Conservation (phyloP, 2,329 filamentous ascomycete species). For the Penicillium sp. region DNA sequence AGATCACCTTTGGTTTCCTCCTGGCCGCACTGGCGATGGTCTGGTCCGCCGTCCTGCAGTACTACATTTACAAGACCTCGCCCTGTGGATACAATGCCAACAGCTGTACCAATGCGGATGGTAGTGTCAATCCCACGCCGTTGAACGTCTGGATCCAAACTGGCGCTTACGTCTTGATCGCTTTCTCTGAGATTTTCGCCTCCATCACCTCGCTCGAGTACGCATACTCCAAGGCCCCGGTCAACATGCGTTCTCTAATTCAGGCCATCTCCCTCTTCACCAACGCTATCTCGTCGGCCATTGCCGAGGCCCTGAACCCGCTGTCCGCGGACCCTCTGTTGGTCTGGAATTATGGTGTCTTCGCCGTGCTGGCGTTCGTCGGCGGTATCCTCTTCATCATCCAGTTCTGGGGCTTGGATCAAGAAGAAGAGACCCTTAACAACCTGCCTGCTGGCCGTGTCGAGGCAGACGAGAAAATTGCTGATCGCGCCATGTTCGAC, state of each 20-base stretch:
- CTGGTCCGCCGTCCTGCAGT: constrained; percentile 50
- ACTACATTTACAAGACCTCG: constrained; percentile 57
- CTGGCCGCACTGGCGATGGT: constrained; percentile 51
- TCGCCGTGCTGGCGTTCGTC: constrained; percentile 61
- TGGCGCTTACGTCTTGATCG: constrained; percentile 52
- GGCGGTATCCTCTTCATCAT: constrained; percentile 67
- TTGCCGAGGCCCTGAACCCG: constrained; percentile 65
- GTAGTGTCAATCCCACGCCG: constrained; percentile 41
- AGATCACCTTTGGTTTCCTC: constrained; percentile 52
- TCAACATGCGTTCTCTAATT: constrained; percentile 76
- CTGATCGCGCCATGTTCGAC: constrained; percentile 3
- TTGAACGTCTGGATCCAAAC: constrained; percentile 64
- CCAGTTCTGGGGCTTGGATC: constrained; percentile 62
- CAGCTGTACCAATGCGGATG: constrained; percentile 37
- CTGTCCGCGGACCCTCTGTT: constrained; percentile 64
- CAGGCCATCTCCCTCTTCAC: constrained; percentile 67
- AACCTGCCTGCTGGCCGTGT: constrained; percentile 21
- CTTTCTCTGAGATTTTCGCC: constrained; percentile 59
- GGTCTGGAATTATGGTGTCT: constrained; percentile 69
- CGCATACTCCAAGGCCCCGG: constrained; percentile 73
- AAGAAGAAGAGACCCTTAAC: constrained; percentile 68
- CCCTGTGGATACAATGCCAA: constrained; percentile 58
- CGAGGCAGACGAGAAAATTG: constrained; percentile 8
- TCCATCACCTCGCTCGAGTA: constrained; percentile 67
- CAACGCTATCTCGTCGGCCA: constrained; percentile 65